Conservation (phyloP, 2,329 filamentous ascomycete genomes). For the Aureobasidium lini region DNA sequence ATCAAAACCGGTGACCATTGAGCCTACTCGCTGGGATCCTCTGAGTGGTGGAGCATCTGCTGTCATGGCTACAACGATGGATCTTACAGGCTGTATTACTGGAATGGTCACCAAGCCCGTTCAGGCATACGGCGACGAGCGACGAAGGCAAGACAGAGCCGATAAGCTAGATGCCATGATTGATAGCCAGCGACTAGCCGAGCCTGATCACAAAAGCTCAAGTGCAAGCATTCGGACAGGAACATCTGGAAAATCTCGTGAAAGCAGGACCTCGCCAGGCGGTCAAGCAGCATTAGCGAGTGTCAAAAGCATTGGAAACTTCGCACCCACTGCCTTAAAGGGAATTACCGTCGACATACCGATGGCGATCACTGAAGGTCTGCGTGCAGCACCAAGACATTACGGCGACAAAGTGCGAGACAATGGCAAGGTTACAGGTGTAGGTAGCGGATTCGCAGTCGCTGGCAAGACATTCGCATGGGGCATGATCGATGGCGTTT, state of each 20-base stretch:
- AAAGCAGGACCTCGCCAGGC: background rate
- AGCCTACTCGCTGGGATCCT: background rate
- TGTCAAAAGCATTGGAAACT: background rate
- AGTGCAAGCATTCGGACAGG: background rate
- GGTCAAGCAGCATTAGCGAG: background rate
- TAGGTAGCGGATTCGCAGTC: slow-evolving; percentile 53
- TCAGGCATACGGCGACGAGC: background rate
- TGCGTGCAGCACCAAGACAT: slow-evolving; percentile 40
- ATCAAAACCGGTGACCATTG: background rate
- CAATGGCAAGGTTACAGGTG: slow-evolving; percentile 39
- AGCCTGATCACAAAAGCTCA: background rate
- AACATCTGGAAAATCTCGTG: background rate
- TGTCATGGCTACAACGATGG: slow-evolving; percentile 44
- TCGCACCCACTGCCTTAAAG: background rate
- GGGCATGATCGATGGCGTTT: slow-evolving; percentile 67
- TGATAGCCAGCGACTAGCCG: background rate
- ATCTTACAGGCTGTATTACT: slow-evolving; percentile 56
- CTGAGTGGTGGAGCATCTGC: background rate
- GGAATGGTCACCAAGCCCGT: background rate
- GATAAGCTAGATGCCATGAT: too few species aligned
- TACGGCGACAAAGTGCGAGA: slow-evolving; percentile 54
- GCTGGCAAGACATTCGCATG: slow-evolving; percentile 53
- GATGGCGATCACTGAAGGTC: background rate
- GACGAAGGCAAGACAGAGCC: background rate
- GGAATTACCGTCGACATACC: background rate